Evolutionary conservation across 2,329 filamentous ascomycete species (phyloP), one percentile per base, ranked within the genome.

Genomic region (Fonsecaea multimorphosa): DNA sequence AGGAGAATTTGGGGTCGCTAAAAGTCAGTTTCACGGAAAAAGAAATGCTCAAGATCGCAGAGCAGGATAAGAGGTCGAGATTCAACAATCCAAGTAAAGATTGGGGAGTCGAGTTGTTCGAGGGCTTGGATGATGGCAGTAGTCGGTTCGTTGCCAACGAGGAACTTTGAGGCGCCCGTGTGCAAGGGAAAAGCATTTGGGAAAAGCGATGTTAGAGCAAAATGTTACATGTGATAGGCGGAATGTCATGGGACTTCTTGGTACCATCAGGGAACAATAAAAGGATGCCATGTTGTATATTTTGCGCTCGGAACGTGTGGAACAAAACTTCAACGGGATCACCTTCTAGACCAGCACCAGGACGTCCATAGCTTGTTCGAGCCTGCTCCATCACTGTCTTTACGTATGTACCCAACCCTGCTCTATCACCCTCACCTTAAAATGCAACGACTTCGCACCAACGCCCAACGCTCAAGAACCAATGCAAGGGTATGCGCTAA

Each of bases 31-130:
- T 72, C 55, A 58, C 61, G 0, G 57, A 70, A 34, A 55, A 65
- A 1, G 71, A 73, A 51, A 53, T 73, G 65, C 63, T 67, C 40
- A 64, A 65, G 52, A 71, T 80, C 11, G 66, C 69, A 19, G 62
- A 64, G 52, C 52, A 80, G 53, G 77, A 77, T n/a, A 74, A 76
- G 69, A 75, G 74, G 62, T 71, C 74, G 51, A 72, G 79, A 58
- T 80, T 78, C 66, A 80, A 80, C 61, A 78, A 81, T 68, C 79
- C 79, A 5, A 74, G 74, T 29, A 74, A 78, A 63, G 73, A 72
- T 16, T 82, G 79, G 79, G 76, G 76, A 5, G 75, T 80, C 11
- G 65, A 74, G 31, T 67, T 81, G 58, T 81, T 79, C 68, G 74
- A 81, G 59, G 80, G 79, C 0, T 71, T 83, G 64, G 80, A 83